Conservation (phyloP, 345 rosid genomes). For the Citrus medica region DNA sequence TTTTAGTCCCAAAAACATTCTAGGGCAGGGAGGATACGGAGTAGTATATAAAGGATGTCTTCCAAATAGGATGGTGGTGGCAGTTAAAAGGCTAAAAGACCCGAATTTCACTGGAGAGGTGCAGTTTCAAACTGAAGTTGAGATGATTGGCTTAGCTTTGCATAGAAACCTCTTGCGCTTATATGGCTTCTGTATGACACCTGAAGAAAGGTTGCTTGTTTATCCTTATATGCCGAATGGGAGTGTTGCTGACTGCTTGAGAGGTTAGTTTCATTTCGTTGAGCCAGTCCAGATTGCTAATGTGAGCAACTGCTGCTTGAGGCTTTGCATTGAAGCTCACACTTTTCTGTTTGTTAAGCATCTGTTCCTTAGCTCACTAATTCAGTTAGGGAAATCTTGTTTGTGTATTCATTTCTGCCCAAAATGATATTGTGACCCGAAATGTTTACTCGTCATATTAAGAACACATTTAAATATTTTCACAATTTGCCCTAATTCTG, state of each 20-base stretch:
- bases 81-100: conserved; percentile 91
- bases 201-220: conserved; percentile 79
- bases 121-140: conserved; percentile 97
- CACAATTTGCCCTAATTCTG: not conserved
- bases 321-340: not conserved
- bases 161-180: conserved; percentile 85
- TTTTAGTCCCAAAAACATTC: conserved; percentile 69
- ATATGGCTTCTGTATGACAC: conserved; percentile 87
- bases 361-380: not conserved
- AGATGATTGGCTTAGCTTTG: conserved; percentile 95
- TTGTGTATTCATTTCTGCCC: not conserved
- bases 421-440: not conserved
- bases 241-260: conserved; percentile 83
- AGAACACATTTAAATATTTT: not conserved
- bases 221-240: conserved; percentile 99
- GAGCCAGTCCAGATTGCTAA: not conserved
- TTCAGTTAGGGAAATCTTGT: not conserved
- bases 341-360: not conserved
- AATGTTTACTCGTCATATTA: not conserved
- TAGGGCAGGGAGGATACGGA: conserved; percentile 97
- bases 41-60: conserved; percentile 92
- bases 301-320: not conserved
- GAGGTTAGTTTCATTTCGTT: conserved; percentile 47
- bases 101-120: conserved; percentile 84
- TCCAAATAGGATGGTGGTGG: conserved; percentile 64